Evolutionary conservation across 2,329 filamentous ascomycete species (phyloP).

Genomic region (Onygena corvina): DNA sequence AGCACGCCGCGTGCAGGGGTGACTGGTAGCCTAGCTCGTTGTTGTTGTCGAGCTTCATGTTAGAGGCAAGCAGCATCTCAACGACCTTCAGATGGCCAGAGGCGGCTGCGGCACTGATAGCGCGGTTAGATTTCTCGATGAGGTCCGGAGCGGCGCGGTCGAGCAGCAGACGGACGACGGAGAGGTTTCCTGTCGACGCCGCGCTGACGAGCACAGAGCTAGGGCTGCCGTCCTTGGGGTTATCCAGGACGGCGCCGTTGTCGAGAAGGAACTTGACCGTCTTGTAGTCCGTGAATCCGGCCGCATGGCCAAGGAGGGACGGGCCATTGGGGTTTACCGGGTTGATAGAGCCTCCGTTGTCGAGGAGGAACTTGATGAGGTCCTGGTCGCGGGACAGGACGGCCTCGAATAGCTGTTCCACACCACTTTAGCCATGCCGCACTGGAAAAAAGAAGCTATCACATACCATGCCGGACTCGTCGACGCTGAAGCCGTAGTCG

Average conservation of each 20-base stretch:
- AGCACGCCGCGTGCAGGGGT: constrained; percentile 1
- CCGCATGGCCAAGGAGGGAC: constrained; percentile 1
- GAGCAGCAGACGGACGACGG: constrained; percentile 1
- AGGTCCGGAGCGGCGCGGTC: background rate
- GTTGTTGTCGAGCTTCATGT: background rate
- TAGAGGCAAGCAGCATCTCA: background rate
- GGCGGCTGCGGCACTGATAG: background rate
- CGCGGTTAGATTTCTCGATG: background rate
- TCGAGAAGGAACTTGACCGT: constrained; percentile 6
- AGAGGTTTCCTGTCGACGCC: background rate
- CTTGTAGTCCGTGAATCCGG: constrained; percentile 6
- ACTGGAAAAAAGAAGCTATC: background rate
- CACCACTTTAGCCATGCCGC: background rate
- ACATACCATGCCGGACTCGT: constrained; percentile 7
- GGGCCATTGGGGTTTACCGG: background rate
- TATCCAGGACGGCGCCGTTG: background rate
- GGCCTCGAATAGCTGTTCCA: constrained; percentile 6
- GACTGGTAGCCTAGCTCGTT: background rate
- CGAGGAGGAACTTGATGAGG: constrained; percentile 7
- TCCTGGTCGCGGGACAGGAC: constrained; percentile 1
- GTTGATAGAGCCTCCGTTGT: constrained; percentile 2
- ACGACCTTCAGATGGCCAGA: background rate
- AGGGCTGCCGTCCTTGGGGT: constrained; percentile 3
- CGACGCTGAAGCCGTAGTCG: constrained; percentile 1
- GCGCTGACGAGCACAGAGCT: background rate